Evolutionary conservation across 2,329 filamentous ascomycete genomes (phyloP).

Genomic region (Calonectria hongkongensis): DNA sequence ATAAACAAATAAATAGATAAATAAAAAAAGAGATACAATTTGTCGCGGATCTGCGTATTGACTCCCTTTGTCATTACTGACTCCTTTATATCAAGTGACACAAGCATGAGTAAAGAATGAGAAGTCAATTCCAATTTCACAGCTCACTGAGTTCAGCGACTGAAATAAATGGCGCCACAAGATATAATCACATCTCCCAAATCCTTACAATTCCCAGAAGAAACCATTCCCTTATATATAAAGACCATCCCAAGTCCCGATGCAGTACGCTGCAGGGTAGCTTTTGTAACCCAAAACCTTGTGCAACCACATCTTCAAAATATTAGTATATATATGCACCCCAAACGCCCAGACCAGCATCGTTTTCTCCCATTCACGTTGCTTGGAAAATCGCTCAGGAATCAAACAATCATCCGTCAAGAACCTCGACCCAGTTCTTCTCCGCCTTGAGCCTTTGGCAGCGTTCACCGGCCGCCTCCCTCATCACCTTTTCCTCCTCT

Average conservation of each 20-base stretch:
- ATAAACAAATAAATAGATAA: too few relatives aligned
- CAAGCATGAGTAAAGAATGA: too few relatives aligned
- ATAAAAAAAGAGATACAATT: too few relatives aligned
- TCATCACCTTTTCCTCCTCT: constrained; percentile 71
- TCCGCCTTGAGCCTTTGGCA: constrained; percentile 70
- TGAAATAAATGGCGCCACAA: too few relatives aligned
- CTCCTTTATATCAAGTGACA: too few relatives aligned
- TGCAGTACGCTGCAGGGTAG: not conserved
- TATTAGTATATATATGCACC: constrained; percentile 11
- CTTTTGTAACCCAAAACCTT: constrained; percentile 13
- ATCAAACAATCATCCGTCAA: constrained; percentile 50
- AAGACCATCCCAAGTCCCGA: not conserved
- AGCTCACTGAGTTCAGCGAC: too few relatives aligned
- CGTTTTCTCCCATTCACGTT: not conserved
- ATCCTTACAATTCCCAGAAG: not conserved
- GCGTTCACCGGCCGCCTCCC: constrained; percentile 70
- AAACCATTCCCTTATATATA: not conserved
- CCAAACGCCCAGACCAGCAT: constrained; percentile 5
- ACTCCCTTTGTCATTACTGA: too few relatives aligned
- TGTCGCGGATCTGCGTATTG: too few relatives aligned
- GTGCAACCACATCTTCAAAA: not conserved
- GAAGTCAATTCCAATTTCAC: too few relatives aligned
- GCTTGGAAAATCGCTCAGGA: not conserved
- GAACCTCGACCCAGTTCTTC: constrained; percentile 67
- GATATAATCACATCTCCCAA: too few relatives aligned